Evolutionary conservation across 306 rosid genomes (phyloP), one percentile per base, ranked within the genome.

Genomic region (Lablab purpureus): DNA sequence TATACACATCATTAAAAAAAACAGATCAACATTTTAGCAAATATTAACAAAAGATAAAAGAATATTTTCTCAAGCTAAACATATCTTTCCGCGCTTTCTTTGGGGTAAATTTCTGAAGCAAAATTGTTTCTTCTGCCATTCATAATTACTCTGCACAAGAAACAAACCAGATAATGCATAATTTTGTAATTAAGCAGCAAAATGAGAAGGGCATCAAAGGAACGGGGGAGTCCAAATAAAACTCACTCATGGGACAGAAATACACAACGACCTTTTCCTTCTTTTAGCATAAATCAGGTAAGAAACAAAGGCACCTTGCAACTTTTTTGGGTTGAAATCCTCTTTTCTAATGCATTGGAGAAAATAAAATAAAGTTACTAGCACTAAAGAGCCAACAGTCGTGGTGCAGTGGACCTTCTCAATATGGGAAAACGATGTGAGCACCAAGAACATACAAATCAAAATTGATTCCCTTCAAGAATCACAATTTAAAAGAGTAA

Each of bases 91-190:
- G 27, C 23, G 58, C 40, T 23, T 46, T 46, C 74, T 68, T 3
- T 13, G 55, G 73, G 25, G 30, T 36, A 52, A 65, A 21, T 37
- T 66, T 46, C 65, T 5, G 81, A 77, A 52, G 65, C 69, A 27
- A 52, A 47, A 36, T 28, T 18, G 70, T 19, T 78, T 78, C 70
- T 70, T 22, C 83, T 3, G 52, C 54, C 71, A 19, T 36, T 70
- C 65, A 25, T 46, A 52, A 13, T 52, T 32, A 19, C 15, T 72
- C 65, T 72, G 66, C 65, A 54, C 52, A 52, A 72, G 32, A 52
- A 52, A 52, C 19, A 47, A 32, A 11, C 19, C 49, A 50, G 19
- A 71, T 71, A 71, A 49, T 32, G 12, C 41, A 52, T 36, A 54
- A 54, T 52, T 7, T 8, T 73, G 78, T 55, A 22, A 73, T 40